phyloP scores from a whole-genome alignment of 2,329 filamentous ascomycete species.

The Nothopassalora personata region DNA sequence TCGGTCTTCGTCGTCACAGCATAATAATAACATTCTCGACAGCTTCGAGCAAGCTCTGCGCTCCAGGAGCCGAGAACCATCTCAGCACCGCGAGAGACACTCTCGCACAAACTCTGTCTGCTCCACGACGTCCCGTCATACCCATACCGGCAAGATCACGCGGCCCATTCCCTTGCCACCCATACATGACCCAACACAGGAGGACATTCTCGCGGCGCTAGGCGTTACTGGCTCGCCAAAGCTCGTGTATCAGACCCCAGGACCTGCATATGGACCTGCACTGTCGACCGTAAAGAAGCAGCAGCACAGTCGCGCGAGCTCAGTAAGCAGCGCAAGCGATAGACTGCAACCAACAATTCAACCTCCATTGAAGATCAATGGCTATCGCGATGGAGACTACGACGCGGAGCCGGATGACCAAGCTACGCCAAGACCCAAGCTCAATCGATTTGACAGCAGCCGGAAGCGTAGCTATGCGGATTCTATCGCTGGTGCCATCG shows the following conservation, averaged over 20 bases:
- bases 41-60: slow-evolving; percentile 12
- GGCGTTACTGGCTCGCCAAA: slow-evolving; percentile 36
- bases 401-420: slow-evolving; percentile 18
- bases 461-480: slow-evolving; percentile 23
- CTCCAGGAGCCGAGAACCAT: neutral
- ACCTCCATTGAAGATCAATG: neutral
- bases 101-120: slow-evolving; percentile 26
- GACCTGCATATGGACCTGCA: slow-evolving; percentile 33
- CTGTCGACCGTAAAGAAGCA: slow-evolving; percentile 7
- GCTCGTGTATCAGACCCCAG: slow-evolving; percentile 34
- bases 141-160: slow-evolving; percentile 16
- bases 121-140: slow-evolving; percentile 18
- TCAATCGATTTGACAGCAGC: slow-evolving; percentile 3
- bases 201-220: slow-evolving; percentile 34
- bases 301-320: slow-evolving; percentile 14
- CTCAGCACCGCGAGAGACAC: slow-evolving; percentile 11
- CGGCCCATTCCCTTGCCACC: slow-evolving; percentile 24
- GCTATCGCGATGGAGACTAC: neutral
- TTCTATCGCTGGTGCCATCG: slow-evolving; percentile 7
- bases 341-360: neutral
- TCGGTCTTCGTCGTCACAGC: slow-evolving; percentile 10
- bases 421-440: slow-evolving; percentile 16
- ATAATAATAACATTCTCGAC: slow-evolving; percentile 1
- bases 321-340: slow-evolving; percentile 7
- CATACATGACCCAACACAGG: slow-evolving; percentile 28